phyloP scores from a whole-genome alignment of 495 filamentous ascomycete genomes.

The Aspergillus nanangensis region DNA sequence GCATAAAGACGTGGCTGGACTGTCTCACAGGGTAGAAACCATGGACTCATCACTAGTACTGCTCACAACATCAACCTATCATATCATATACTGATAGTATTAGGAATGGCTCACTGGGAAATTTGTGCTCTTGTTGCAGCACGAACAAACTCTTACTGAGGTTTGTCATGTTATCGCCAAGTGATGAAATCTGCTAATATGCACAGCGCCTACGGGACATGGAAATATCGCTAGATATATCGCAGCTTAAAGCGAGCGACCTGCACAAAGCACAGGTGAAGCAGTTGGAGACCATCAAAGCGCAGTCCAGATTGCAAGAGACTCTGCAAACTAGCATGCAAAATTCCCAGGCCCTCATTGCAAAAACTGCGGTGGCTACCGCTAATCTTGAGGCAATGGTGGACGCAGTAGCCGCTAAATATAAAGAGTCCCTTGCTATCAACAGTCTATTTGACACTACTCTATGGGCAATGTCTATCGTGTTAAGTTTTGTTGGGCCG shows the following conservation, averaged over 20 bases:
- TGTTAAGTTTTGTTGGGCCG: constrained; percentile 18
- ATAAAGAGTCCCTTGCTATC: constrained; percentile 24
- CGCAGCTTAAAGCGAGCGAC: constrained; percentile 28
- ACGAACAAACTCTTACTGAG: constrained; percentile 28
- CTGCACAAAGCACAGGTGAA: constrained; percentile 33
- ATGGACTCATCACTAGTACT: constrained; percentile 31
- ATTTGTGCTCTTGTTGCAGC: constrained; percentile 25
- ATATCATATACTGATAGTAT: constrained; percentile 3
- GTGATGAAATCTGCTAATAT: constrained; percentile 9
- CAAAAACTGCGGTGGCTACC: constrained; percentile 31
- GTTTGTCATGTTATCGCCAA: constrained; percentile 13
- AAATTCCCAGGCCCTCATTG: constrained; percentile 34
- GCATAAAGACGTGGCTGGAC: constrained; percentile 19
- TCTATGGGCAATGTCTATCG: constrained; percentile 21
- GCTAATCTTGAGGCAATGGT: constrained; percentile 37
- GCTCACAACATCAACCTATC: background rate
- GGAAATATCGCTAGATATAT: constrained; percentile 28
- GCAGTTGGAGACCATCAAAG: constrained; percentile 31
- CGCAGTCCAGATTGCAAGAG: constrained; percentile 30
- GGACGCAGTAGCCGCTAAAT: constrained; percentile 33
- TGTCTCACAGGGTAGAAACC: constrained; percentile 25
- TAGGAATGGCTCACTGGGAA: constrained; percentile 31
- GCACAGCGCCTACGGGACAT: constrained; percentile 34
- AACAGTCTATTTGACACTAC: constrained; percentile 14
- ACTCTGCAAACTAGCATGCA: constrained; percentile 27